Conservation (phyloP, 345 rosid genomes). For the Populus pruinosa region DNA sequence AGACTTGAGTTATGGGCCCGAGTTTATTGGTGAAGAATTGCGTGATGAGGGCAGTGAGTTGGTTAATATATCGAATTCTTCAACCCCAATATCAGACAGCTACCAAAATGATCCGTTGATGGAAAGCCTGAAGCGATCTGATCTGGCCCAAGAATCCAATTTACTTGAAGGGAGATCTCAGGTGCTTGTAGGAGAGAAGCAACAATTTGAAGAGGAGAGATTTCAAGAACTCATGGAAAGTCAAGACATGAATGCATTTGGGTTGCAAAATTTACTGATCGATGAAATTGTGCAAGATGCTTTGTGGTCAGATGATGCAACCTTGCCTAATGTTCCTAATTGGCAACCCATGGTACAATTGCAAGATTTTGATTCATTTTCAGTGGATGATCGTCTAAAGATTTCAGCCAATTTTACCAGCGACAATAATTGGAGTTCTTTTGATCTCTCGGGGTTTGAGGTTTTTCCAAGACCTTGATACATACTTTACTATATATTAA, state of each 20-base stretch:
- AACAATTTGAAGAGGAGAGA: constrained; percentile 10
- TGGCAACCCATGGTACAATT: constrained; percentile 29
- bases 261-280: constrained; percentile 26
- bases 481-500: neutral
- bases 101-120: constrained; percentile 6
- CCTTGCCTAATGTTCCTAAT: constrained; percentile 4
- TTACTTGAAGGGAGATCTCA: constrained; percentile 8
- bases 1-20: constrained; percentile 14
- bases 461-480: constrained; percentile 36
- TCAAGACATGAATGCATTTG: constrained; percentile 21
- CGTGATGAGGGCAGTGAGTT: neutral
- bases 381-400: constrained; percentile 34
- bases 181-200: constrained; percentile 13
- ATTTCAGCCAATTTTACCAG: constrained; percentile 35
- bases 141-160: constrained; percentile 10
- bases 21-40: constrained; percentile 6
- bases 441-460: constrained; percentile 54
- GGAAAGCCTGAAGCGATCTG: constrained; percentile 12
- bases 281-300: constrained; percentile 46
- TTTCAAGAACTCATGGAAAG: constrained; percentile 20
- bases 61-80: constrained; percentile 12
- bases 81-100: constrained; percentile 6
- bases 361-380: constrained; percentile 31
- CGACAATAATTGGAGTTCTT: constrained; percentile 46
- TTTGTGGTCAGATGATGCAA: constrained; percentile 29